A percentile compares a stretch with the other conserved stretches of the same genome.
Evolutionary conservation across 345 rosid genomes (phyloP).

Genomic region (Xanthoceras sorbifolium): DNA sequence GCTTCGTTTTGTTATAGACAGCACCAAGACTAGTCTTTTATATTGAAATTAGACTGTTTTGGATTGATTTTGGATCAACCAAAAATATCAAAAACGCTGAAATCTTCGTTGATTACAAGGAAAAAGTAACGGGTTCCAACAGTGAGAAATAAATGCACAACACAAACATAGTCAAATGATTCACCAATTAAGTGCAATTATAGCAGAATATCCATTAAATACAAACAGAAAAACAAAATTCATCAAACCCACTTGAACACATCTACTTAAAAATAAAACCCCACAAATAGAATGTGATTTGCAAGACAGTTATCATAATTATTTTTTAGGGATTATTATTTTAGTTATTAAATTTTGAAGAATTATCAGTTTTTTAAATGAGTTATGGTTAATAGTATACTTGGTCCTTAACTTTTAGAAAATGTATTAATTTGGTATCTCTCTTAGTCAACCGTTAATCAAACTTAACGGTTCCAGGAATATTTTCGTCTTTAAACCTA

Average conservation of each 20-base stretch:
- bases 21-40: not conserved
- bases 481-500: too few species aligned
- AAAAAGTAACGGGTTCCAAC: not conserved
- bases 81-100: too few species aligned
- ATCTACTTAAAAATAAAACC: not conserved
- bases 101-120: not conserved
- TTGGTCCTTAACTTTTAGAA: too few species aligned
- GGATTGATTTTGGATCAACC: too few species aligned
- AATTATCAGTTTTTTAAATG: too few species aligned
- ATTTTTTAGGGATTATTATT: too few species aligned
- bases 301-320: not conserved
- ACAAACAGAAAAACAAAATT: too few species aligned
- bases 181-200: not conserved
- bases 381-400: too few species aligned
- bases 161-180: not conserved
- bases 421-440: too few species aligned
- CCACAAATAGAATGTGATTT: not conserved
- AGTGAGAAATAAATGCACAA: not conserved
- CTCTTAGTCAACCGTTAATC: too few species aligned
- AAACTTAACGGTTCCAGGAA: too few species aligned
- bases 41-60: not conserved
- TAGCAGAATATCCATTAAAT: not conserved
- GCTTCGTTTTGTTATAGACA: not conserved
- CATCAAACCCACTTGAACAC: not conserved
- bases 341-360: too few species aligned